These are phyloP conservation scores for Cyberlindnera xylosilytica DNA, from an alignment of 805 yeast species.

Conservation along the genomic window DNA sequence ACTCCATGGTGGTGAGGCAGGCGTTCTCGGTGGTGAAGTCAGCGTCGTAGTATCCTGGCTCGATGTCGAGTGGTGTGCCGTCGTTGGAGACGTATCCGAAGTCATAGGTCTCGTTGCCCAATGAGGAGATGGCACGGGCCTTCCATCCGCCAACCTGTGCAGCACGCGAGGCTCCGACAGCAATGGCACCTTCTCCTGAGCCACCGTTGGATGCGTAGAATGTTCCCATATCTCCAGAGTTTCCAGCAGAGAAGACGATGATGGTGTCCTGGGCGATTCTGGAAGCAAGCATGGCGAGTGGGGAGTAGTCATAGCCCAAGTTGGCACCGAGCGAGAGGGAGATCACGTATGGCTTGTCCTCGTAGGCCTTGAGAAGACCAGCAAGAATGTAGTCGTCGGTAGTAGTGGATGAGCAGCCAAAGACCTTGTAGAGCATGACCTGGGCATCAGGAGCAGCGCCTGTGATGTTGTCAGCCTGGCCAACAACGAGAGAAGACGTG, in stretches of 20 bases:
- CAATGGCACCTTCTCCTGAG: constrained; percentile 11
- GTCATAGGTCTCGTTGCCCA: constrained; percentile 6
- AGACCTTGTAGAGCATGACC: constrained; percentile 16
- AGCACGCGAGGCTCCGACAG: constrained; percentile 16
- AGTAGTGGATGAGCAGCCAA: constrained; percentile 11
- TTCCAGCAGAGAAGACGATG: constrained; percentile 19
- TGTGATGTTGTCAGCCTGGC: constrained; percentile 1
- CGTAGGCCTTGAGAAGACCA: constrained; percentile 16
- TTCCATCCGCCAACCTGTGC: constrained; percentile 9
- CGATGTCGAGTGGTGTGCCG: constrained; percentile 1
- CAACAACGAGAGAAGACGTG: constrained; percentile 17
- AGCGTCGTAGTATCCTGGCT: constrained; percentile 9
- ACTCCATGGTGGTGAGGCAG: constrained; percentile 2
- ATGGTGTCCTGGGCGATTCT: constrained; percentile 12
- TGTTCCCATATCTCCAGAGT: constrained; percentile 14
- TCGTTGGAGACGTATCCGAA: constrained; percentile 9
- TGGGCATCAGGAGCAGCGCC: constrained; percentile 22
- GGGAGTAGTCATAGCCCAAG: constrained; percentile 14
- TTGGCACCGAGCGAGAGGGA: constrained; percentile 15
- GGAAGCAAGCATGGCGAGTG: constrained; percentile 13
- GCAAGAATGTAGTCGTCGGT: constrained; percentile 16
- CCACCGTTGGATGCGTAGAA: constrained; percentile 18
- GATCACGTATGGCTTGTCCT: constrained; percentile 15
- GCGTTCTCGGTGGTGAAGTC: constrained; percentile 3
- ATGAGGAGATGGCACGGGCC: constrained; percentile 10